Evolutionary conservation across 345 rosid genomes (phyloP).

Genomic region (Brassica rapa): DNA sequence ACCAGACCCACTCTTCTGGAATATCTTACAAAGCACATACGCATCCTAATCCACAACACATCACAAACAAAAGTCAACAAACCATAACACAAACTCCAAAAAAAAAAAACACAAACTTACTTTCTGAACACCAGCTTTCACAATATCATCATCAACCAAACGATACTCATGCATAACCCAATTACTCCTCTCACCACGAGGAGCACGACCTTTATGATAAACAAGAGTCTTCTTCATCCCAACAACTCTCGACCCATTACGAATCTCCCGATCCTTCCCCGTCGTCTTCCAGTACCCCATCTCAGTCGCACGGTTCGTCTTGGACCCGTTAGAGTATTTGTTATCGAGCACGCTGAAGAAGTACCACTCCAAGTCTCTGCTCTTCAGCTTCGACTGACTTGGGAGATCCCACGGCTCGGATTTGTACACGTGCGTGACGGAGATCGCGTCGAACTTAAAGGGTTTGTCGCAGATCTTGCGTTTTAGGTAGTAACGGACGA

Average conservation of each 20-base stretch:
- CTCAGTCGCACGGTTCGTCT: slow-evolving; percentile 92
- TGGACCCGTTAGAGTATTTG: slow-evolving; percentile 82
- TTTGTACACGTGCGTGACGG: slow-evolving; percentile 73
- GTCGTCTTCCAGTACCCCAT: slow-evolving; percentile 97
- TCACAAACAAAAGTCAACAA: slow-evolving; percentile 16
- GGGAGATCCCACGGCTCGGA: slow-evolving; percentile 99
- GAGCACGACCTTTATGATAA: slow-evolving; percentile 86
- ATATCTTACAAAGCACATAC: slow-evolving; percentile 85
- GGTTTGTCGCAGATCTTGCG: slow-evolving; percentile 77
- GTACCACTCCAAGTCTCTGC: slow-evolving; percentile 95
- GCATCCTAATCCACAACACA: slow-evolving; percentile 57
- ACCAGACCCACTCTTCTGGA: slow-evolving; percentile 94
- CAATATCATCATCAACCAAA: slow-evolving; percentile 60
- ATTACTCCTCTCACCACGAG: slow-evolving; percentile 74
- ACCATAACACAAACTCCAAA: background rate
- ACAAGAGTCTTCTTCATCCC: slow-evolving; percentile 99
- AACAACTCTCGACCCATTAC: slow-evolving; percentile 42
- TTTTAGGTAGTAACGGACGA: slow-evolving; percentile 85
- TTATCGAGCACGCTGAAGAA: slow-evolving; percentile 79
- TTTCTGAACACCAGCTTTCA: slow-evolving; percentile 56
- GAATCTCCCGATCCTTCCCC: slow-evolving; percentile 80
- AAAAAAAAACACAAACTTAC: slow-evolving; percentile 46
- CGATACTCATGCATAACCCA: slow-evolving; percentile 99
- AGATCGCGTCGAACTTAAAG: slow-evolving; percentile 68
- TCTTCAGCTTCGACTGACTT: slow-evolving; percentile 74